These are phyloP conservation scores for Nothophytophthora sp. DNA, from an alignment of 352 stramenopile species.

Conservation along the genomic window DNA sequence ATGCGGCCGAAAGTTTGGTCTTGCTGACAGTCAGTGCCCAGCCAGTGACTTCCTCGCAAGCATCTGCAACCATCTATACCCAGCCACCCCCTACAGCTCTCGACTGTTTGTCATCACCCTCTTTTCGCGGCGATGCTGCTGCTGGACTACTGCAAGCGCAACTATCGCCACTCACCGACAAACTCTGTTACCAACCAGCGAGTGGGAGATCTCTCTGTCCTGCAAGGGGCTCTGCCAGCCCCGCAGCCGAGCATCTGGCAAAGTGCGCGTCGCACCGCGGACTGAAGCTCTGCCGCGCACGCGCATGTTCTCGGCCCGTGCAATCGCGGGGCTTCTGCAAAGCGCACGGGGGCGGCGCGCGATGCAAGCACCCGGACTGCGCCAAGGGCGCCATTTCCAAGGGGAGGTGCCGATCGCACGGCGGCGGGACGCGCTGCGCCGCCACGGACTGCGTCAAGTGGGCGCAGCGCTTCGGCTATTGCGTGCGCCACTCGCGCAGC, in stretches of 20 bases:
- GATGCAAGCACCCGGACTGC: too few species aligned
- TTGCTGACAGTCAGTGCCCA: neutral
- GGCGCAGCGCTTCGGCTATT: conserved; percentile 46
- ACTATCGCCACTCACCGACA: conserved; percentile 22
- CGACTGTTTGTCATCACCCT: neutral
- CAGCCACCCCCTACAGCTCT: neutral
- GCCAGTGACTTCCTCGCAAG: too few species aligned
- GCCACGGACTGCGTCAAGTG: conserved; percentile 45
- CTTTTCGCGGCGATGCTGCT: neutral
- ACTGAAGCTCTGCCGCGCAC: neutral
- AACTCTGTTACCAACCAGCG: conserved; percentile 5
- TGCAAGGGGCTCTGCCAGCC: conserved; percentile 51
- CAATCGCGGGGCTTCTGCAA: too few species aligned
- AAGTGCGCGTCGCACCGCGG: neutral
- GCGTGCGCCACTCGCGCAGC: conserved; percentile 33
- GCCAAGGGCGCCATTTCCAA: too few species aligned
- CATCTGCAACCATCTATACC: neutral
- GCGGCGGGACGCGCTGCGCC: conserved; percentile 48
- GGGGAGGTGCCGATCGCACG: too few species aligned
- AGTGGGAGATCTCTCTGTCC: neutral
- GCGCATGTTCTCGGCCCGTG: neutral
- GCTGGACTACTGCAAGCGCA: neutral
- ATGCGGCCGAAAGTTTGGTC: neutral
- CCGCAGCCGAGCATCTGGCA: conserved; percentile 31
- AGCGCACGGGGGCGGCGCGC: too few species aligned